phyloP scores from a whole-genome alignment of 495 filamentous ascomycete genomes.

The Aspergillus haitiensis region DNA sequence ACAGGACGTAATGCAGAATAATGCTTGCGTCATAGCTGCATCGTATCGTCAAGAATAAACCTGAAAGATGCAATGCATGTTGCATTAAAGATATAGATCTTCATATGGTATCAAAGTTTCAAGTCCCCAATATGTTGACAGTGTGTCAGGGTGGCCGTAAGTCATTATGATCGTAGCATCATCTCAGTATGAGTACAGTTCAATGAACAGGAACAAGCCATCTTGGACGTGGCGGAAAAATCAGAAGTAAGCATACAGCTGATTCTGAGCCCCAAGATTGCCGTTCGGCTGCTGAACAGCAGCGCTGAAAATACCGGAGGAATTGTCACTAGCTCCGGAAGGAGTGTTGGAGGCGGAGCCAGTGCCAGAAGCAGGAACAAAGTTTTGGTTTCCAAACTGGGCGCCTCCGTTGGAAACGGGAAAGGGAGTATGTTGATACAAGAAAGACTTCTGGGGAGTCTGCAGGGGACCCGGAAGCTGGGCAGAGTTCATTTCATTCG shows the following conservation, averaged over 20 bases:
- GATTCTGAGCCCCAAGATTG: constrained; percentile 32
- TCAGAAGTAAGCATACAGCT: constrained; percentile 40
- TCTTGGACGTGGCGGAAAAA: constrained; percentile 13
- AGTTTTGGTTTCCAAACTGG: constrained; percentile 32
- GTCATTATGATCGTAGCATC: constrained; percentile 50
- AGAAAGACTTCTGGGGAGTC: constrained; percentile 32
- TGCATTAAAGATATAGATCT: constrained; percentile 31
- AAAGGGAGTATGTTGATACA: constrained; percentile 35
- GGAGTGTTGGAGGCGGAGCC: constrained; percentile 36
- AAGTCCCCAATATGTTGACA: constrained; percentile 35
- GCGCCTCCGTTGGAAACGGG: constrained; percentile 24
- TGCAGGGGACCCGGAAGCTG: constrained; percentile 39
- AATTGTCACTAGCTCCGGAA: constrained; percentile 33
- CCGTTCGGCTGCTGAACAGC: constrained; percentile 29
- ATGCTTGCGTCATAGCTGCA: constrained; percentile 21
- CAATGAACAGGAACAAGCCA: constrained; percentile 25
- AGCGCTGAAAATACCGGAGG: constrained; percentile 30
- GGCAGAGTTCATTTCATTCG: constrained; percentile 38
- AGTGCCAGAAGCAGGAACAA: constrained; percentile 31
- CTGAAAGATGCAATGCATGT: constrained; percentile 28
- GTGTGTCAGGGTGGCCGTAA: constrained; percentile 41
- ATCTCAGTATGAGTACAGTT: constrained; percentile 48
- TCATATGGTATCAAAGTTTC: constrained; percentile 36
- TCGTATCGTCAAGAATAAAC: constrained; percentile 25
- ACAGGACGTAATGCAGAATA: constrained; percentile 27